Evolutionary conservation across 495 filamentous ascomycete genomes (phyloP), one percentile per base, ranked within the genome.

Genomic region (Lepidopterella palustris): DNA sequence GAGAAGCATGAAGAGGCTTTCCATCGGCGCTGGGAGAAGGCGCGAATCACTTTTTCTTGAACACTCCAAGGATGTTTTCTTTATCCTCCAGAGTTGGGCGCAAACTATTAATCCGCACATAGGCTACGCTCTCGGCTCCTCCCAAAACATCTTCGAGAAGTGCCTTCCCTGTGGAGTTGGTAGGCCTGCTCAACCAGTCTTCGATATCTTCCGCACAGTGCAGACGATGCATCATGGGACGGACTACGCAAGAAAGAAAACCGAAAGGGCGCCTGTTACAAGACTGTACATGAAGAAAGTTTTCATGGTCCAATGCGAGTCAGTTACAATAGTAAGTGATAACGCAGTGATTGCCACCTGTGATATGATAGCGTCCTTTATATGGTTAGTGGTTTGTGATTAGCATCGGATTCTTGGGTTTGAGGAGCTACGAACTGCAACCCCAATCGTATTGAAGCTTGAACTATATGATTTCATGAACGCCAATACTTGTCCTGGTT

Each of bases 341-440:
- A 64, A 21, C 21, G 52, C 62, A 4, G 62, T 56, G 21, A 64
- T 61, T n/a, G 57, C 62, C 15, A 64, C 58, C 48, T 64, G 62
- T 15, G 58, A 51, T 45, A 64, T 53, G 27, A 60, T 60, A 13
- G 57, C 61, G 8, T 51, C 61, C 61, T 64, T 5, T n/a, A n/a
- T n/a, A n/a, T n/a, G n/a, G n/a, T 54, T 26, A 27, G 5, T 10
- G 29, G 9, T 5, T 15, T 2, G n/a, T 52, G 5, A 4, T 8
- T 4, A 50, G 28, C 5, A 29, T 35, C 3, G 20, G 11, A 26
- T 24, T 10, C 40, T 29, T 13, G 11, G 27, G n/a, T n/a, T n/a
- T n/a, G n/a, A n/a, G n/a, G n/a, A n/a, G n/a, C n/a, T 20, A 54
- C 61, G 23, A 35, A 63, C 61, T 15, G 61, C 61, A 9, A 63